Percentiles rank a stretch among this genome's conserved stretches.
These are phyloP conservation scores for Neurospora hispaniola DNA, from an alignment of 495 filamentous ascomycete genomes.

Conservation along the genomic window DNA sequence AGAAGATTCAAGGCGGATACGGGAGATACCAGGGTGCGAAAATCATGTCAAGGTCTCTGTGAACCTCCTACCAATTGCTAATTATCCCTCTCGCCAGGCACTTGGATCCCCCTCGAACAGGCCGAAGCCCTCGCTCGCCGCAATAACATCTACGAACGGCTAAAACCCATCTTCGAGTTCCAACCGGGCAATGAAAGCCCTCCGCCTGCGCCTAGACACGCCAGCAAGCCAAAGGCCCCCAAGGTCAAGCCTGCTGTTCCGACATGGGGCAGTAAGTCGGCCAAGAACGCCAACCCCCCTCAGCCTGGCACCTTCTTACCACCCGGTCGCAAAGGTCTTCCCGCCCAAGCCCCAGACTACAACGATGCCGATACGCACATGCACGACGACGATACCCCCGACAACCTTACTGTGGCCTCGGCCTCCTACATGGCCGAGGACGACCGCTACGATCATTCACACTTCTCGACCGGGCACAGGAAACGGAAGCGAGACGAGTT, in stretches of 20 bases:
- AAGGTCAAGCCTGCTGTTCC: conserved; percentile 46
- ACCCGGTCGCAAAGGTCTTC: conserved; percentile 15
- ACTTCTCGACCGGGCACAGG: conserved; percentile 54
- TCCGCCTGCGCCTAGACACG: conserved; percentile 89
- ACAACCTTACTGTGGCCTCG: conserved; percentile 67
- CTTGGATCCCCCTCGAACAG: conserved; percentile 85
- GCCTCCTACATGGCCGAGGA: conserved; percentile 77
- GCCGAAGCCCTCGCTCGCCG: conserved; percentile 72
- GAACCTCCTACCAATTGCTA: neutral
- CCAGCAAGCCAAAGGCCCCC: conserved; percentile 60
- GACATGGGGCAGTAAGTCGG: conserved; percentile 38
- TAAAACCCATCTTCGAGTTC: conserved; percentile 83
- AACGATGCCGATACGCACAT: conserved; percentile 45
- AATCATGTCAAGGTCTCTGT: neutral
- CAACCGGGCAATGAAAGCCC: conserved; percentile 75
- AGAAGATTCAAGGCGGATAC: conserved; percentile 97
- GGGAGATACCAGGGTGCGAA: conserved; percentile 88
- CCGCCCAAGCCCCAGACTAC: conserved; percentile 29
- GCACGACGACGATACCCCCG: conserved; percentile 71
- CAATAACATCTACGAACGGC: conserved; percentile 71
- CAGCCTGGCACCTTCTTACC: conserved; percentile 16
- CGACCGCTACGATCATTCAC: conserved; percentile 56
- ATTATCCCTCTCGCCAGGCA: conserved; percentile 46
- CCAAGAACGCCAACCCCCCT: conserved; percentile 9
- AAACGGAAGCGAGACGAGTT: conserved; percentile 71